Conservation (phyloP, 441 rosid genomes). For the Corymbia calophylla region DNA sequence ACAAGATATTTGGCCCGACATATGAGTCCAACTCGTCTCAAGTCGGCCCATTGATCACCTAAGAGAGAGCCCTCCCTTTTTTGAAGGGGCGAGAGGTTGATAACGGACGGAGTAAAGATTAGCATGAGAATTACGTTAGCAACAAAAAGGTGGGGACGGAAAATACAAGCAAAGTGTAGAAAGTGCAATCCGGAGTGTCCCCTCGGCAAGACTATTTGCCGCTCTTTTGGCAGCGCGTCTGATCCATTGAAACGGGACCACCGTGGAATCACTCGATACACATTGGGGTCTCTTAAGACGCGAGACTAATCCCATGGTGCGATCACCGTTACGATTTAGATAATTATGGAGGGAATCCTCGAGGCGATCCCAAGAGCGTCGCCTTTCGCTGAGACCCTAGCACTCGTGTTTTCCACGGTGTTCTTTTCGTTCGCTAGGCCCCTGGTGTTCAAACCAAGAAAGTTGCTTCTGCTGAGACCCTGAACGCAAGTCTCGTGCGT, state of each 20-base stretch:
- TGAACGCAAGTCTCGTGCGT: background rate
- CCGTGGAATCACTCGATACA: background rate
- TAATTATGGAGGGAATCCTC: background rate
- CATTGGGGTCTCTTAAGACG: background rate
- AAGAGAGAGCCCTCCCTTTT: background rate
- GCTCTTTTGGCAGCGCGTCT: background rate
- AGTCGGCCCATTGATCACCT: background rate
- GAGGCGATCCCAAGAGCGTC: background rate
- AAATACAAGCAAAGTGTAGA: background rate
- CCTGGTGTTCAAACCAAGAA: background rate
- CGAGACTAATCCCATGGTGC: background rate
- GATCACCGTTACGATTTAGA: background rate
- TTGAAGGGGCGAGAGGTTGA: background rate
- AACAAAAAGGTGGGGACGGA: background rate
- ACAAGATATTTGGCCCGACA: background rate
- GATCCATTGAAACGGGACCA: background rate
- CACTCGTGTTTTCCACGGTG: background rate
- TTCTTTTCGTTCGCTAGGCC: background rate
- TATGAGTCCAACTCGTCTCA: background rate
- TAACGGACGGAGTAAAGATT: background rate
- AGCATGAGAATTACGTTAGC: background rate
- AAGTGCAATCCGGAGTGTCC: background rate
- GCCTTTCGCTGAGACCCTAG: background rate
- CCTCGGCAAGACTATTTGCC: background rate
- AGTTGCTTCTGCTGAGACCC: background rate